Evolutionary conservation across 2,329 filamentous ascomycete species (phyloP), one percentile per base, ranked within the genome.

Genomic region (Amauroascus niger): DNA sequence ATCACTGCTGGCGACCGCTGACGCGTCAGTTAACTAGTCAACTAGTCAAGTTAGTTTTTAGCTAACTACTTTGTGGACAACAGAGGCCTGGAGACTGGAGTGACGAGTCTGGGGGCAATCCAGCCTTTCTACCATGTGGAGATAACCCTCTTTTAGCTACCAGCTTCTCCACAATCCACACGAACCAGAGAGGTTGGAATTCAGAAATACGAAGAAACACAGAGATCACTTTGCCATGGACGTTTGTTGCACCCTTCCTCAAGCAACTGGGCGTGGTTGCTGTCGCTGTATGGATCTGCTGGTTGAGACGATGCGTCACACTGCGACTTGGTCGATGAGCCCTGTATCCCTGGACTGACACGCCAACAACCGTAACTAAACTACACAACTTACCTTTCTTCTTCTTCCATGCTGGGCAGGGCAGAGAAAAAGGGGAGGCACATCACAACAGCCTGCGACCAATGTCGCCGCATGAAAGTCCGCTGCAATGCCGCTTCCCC

Each of bases 401-500:
- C 11, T n/a, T 30, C 16, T 11, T 22, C 50, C 40, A 52, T 52
- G 40, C 43, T 40, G 14, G 18, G 18, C 40, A 52, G 35, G 24
- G 37, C 50, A 3, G 28, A 46, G 39, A 40, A 40, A 20, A 52
- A 45, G 33, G 50, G 39, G 20, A 52, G 44, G 30, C 56, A 53
- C 46, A 43, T 49, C 39, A 54, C 56, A 18, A 57, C 50, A 28
- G 55, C 57, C 6, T 59, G 57, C 35, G 57, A 59, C 39, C 55
- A 59, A 14, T 57, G 57, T 22, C 54, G 55, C 14, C 53, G 57
- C 14, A 51, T 59, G 32, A 59, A 57, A 41, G 55, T 59, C 18
- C 55, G 57, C 18, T 59, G 57, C 48, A 50, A 59, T 54, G 55
- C 52, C 16, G 53, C 53, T 37, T 57, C 53, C 18, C 57, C 57